These are phyloP conservation scores for Ustilago lituana DNA, from an alignment of 1,284 basidiomycete genomes.

Conservation along the genomic window DNA sequence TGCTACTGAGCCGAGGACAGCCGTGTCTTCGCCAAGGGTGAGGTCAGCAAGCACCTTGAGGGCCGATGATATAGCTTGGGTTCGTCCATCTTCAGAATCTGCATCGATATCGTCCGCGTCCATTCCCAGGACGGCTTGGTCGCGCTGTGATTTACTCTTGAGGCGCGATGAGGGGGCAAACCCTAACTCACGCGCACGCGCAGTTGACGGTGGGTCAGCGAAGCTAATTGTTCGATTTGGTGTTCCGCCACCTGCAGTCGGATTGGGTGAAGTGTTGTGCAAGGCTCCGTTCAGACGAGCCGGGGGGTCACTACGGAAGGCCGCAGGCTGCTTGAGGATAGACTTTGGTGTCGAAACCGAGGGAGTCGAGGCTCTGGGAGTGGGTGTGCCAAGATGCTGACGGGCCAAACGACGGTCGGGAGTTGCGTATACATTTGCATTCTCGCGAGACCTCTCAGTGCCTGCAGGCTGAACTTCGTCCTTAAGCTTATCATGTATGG, in stretches of 20 bases:
- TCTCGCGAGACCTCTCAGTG: conserved; percentile 16
- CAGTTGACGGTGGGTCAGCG: conserved; percentile 32
- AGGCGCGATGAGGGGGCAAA: conserved; percentile 18
- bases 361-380: conserved; percentile 25
- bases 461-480: conserved; percentile 16
- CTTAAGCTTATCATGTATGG: background rate
- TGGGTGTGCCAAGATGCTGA: conserved; percentile 27
- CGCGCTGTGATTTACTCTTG: conserved; percentile 6
- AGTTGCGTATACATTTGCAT: conserved; percentile 19
- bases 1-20: background rate
- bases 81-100: conserved; percentile 21
- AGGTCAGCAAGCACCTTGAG: conserved; percentile 39
- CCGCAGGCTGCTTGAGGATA: conserved; percentile 41
- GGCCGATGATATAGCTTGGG: conserved; percentile 35
- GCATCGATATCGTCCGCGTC: conserved; percentile 8
- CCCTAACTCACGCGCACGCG: conserved; percentile 26
- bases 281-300: conserved; percentile 14
- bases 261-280: conserved; percentile 17
- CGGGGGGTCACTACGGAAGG: conserved; percentile 10
- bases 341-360: conserved; percentile 41
- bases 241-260: conserved; percentile 24
- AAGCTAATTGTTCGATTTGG: conserved; percentile 50
- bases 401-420: conserved; percentile 27
- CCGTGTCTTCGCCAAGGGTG: conserved; percentile 32
- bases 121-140: background rate